Evolutionary conservation across 768 basidiomycete species (phyloP), one percentile per base, ranked within the genome.

Genomic region (Suillus subaureus): DNA sequence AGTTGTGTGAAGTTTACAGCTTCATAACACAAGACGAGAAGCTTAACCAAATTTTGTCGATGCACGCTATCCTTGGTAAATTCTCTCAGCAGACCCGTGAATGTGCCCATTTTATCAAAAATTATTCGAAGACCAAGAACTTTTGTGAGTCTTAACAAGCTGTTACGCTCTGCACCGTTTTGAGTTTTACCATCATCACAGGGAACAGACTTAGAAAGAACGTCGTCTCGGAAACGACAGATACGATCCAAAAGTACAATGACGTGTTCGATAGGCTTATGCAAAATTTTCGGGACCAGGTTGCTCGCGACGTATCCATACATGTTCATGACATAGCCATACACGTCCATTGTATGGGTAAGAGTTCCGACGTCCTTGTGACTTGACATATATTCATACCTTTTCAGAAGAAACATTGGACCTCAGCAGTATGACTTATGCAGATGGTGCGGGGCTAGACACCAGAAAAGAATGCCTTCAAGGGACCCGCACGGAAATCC

Each of bases 171-270:
- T 7, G 40, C n/a, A 6, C 4, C 4, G 6, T 43, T 9, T 42
- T 21, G 9, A 39, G 4, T 21, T 28, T 11, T 61, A 21, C 23
- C 21, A 56, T 61, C 6, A 23, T 28, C 23, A 42, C 6, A 61
- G 60, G 60, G 60, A 16, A 15, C 0, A 40, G 60, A 61, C 40
- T 43, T 23, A 23, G 15, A 61, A 42, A 43, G 37, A 61, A 61
- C 33, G 2, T 31, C 60, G 5, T 40, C 26, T 61, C 40, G 16
- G 60, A 61, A 39, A 40, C 37, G 13, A 18, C 21, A 8, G 33
- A n/a, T 18, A 15, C 40, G 7, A 33, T 61, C 2, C 12, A 39
- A 39, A 39, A 39, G 39, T 39, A 39, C 39, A 39, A 9, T 39
- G 39, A 39, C 39, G 39, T 39, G 39, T 39, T 39, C 12, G 39